Conservation (phyloP, 176 grass and related monocot species). For the Otatea glauca region DNA sequence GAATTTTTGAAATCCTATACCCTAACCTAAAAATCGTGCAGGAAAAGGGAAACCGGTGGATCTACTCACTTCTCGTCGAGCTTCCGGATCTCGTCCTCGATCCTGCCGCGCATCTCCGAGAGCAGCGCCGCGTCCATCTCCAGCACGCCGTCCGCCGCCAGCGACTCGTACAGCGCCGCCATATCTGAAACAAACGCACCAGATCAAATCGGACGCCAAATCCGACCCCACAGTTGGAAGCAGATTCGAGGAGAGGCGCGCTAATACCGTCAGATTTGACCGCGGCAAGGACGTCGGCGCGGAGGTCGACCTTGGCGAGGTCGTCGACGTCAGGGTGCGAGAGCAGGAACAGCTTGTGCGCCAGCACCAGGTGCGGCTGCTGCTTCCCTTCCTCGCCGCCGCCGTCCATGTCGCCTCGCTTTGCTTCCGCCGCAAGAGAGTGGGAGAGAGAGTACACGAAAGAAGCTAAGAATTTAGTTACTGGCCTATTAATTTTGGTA, state of each 20-base stretch:
- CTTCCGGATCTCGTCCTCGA: constrained; percentile 83
- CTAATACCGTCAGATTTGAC: constrained; percentile 77
- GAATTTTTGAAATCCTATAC: constrained; percentile 32
- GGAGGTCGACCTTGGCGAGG: constrained; percentile 90
- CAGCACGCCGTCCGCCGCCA: constrained; percentile 64
- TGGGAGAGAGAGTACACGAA: background rate
- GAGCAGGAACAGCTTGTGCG: constrained; percentile 91
- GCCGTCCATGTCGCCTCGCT: constrained; percentile 47
- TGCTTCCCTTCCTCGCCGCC: constrained; percentile 70
- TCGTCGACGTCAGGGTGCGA: constrained; percentile 81
- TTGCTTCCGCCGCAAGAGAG: constrained; percentile 62
- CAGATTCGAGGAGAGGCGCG: background rate
- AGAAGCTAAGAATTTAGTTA: constrained; percentile 27
- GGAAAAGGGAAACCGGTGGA: constrained; percentile 33
- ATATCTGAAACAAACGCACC: constrained; percentile 59
- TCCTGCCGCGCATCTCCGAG: constrained; percentile 71
- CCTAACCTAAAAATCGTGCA: constrained; percentile 3
- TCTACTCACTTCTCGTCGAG: constrained; percentile 90
- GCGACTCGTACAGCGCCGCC: constrained; percentile 80
- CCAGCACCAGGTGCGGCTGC: constrained; percentile 82
- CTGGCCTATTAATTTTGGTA: background rate
- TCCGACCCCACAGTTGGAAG: background rate
- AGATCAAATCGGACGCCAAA: constrained; percentile 24
- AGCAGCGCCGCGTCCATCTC: constrained; percentile 77
- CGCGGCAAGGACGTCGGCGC: constrained; percentile 74